Base-by-base conservation (phyloP, 257 asterid species). In the Prunella vulgaris region DNA sequence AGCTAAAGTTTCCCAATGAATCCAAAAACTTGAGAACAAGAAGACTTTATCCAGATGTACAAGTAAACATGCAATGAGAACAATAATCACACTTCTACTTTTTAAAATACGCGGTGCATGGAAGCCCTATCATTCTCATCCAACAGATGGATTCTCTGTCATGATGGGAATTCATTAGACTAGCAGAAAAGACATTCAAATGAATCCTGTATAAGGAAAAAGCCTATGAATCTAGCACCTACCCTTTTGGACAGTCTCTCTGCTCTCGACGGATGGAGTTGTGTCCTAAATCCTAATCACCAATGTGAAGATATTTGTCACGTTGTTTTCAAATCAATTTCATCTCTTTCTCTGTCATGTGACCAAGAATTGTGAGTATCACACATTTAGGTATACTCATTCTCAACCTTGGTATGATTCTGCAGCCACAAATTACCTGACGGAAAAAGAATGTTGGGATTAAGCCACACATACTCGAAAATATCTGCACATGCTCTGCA, bases 231-330 rank as follows among this genome's bases (percentile, higher is more conserved):
- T n/a, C 38, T 51, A 51, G 37, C 69, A 32, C 52, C 77, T 74
- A 68, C 25, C 49, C 28, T 4, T 30, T 64, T 65, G 70, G 74
- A 60, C 46, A 10, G 57, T 18, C 30, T 32, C 67, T 28, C 6
- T 6, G 15, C 24, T 48, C 9, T 49, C 30, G 60, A 70, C 76
- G 60, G 42, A 64, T 59, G 79, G 68, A 51, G 83, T 69, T 79
- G 33, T 59, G 30, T 70, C 82, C 62, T 58, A 37, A 62, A 22
- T 70, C 82, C 62, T 58, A 37, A 62, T 18, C 60, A 64, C 65
- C 70, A 7, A 5, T 33, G 15, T 37, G 72, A 21, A 46, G 18
- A 51, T 35, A 64, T 49, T 32, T 60, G 32, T 32, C 33, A 3
- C 3, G 6, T 20, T 22, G 54, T 30, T 38, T 51, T 12, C 64